Conservation (phyloP, 192 early-diverging fungal species). For the Coemansia sp. region DNA sequence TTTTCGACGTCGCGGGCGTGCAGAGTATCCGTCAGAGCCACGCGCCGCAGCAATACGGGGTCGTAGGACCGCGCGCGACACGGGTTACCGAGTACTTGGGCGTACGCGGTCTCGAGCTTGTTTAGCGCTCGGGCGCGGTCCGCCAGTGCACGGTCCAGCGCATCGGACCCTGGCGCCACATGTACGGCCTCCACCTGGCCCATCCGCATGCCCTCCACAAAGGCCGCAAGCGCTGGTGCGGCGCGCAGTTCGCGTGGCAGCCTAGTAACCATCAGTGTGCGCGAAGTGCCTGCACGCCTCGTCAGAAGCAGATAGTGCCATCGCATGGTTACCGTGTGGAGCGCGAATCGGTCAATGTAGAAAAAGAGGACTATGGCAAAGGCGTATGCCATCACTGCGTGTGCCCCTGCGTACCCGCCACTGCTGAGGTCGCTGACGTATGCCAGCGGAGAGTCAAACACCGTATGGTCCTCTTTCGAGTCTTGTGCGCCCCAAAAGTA, state of each 20-base stretch:
- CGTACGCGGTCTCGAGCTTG: slow-evolving; percentile 57
- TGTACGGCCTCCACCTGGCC: slow-evolving; percentile 65
- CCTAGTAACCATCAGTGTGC: slow-evolving; percentile 68
- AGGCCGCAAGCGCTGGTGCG: slow-evolving; percentile 54
- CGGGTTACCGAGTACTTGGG: slow-evolving; percentile 65
- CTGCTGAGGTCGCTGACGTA: slow-evolving; percentile 16
- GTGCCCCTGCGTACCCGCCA: slow-evolving; percentile 27
- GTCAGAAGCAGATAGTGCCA: slow-evolving; percentile 54
- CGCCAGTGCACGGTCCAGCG: slow-evolving; percentile 56
- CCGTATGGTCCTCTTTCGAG: slow-evolving; percentile 10
- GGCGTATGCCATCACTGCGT: slow-evolving; percentile 40
- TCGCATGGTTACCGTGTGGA: slow-evolving; percentile 49
- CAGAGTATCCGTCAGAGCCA: slow-evolving; percentile 23
- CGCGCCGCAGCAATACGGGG: slow-evolving; percentile 46
- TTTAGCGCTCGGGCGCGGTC: slow-evolving; percentile 40
- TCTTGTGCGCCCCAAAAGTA: slow-evolving; percentile 35
- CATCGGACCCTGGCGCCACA: slow-evolving; percentile 54
- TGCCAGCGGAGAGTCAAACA: slow-evolving; percentile 45
- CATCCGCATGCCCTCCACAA: slow-evolving; percentile 57
- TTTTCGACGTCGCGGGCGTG: slow-evolving; percentile 35
- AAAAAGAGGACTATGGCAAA: slow-evolving; percentile 46
- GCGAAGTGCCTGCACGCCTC: slow-evolving; percentile 46
- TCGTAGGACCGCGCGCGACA: slow-evolving; percentile 63
- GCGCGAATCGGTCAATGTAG: slow-evolving; percentile 50
- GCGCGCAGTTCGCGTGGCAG: slow-evolving; percentile 61